Conservation (phyloP, 1,284 basidiomycete species). For the Malassezia brasiliensis region DNA sequence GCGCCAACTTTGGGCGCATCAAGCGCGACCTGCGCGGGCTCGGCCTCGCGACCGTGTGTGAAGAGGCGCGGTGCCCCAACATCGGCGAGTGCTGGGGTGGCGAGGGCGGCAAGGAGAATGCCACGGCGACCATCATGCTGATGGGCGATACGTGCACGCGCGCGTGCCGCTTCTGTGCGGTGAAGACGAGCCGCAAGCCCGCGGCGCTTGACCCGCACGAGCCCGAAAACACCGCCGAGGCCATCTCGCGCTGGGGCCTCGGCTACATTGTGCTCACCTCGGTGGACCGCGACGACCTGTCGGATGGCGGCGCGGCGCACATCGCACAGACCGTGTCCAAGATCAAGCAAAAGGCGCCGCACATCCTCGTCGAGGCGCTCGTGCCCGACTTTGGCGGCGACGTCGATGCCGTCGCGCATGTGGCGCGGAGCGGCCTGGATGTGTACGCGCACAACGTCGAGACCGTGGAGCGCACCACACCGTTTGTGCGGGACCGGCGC, state of each 20-base stretch:
- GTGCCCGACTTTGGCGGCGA: slow-evolving; percentile 88
- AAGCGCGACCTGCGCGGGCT: slow-evolving; percentile 90
- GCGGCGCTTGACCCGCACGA: slow-evolving; percentile 90
- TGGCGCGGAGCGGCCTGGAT: slow-evolving; percentile 85
- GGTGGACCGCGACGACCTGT: slow-evolving; percentile 91
- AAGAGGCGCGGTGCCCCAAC: slow-evolving; percentile 97
- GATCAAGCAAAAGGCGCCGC: slow-evolving; percentile 87
- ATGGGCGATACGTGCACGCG: slow-evolving; percentile 99
- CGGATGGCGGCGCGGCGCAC: slow-evolving; percentile 82
- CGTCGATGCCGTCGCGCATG: slow-evolving; percentile 63
- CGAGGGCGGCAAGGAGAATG: slow-evolving; percentile 60
- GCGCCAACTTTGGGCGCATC: slow-evolving; percentile 77
- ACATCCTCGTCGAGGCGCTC: slow-evolving; percentile 90
- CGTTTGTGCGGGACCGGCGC: slow-evolving; percentile 84
- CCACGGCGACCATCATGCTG: slow-evolving; percentile 85
- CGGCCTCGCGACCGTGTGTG: slow-evolving; percentile 88
- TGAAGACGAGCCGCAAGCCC: slow-evolving; percentile 82
- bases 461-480: slow-evolving; percentile 84
- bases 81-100: slow-evolving; percentile 99
- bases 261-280: slow-evolving; percentile 96
- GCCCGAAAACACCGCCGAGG: slow-evolving; percentile 95
- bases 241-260: slow-evolving; percentile 92
- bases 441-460: slow-evolving; percentile 98
- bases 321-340: slow-evolving; percentile 88
- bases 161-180: slow-evolving; percentile 93